Base-by-base conservation (phyloP, 2,329 filamentous ascomycete genomes). In the Dactylonectria estremocensis region DNA sequence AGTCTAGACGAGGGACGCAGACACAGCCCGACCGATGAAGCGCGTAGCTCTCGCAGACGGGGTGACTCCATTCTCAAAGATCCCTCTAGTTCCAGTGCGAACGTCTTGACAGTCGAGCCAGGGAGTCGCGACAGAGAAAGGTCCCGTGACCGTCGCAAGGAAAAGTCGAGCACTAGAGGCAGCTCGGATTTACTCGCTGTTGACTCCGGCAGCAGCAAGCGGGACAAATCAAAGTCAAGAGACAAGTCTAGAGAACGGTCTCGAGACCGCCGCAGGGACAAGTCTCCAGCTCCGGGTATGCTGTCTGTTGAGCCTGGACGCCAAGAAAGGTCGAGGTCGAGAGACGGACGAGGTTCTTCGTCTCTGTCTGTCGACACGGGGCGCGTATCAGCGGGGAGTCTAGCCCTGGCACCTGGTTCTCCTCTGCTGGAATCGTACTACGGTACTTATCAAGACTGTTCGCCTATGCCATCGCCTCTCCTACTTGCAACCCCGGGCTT, bases 381-480 rank as follows among this genome's bases (percentile, higher is more conserved):
- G 6, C 81, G 83, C n/a, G 57, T 77, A 3, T 79, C 79, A 20
- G 78, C 74, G 57, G 69, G 84, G 56, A 85, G 88, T 13, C 79
- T 90, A 2, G 83, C 87, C 2, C 83, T 84, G 22, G 87, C 94
- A 2, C 94, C 95, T 0, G 90, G 90, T 1, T 97, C 94, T 69
- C 96, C 95, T 1, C 85, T 98, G 56, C 89, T 97, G 2, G 95
- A 98, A 81, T 92, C 96, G 1, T 98, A 98, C 81, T 92, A 92
- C 69, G 95, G 95, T 45, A 97, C 95, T 0, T 98, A 97, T 76
- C 95, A 98, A 80, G 94, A 93, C 65, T 93, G 97, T 74, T 97
- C 95, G 0, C 95, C 95, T 0, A 97, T 98, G 94, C 95, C 95
- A 0, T 95, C 95, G 0, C 94, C 95, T 1, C 84, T 95, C 24